Percentiles rank a stretch among this genome's conserved stretches.
These are phyloP conservation scores for Sordariomycetes sp. DNA, from an alignment of 2,329 filamentous ascomycete genomes.

Conservation along the genomic window DNA sequence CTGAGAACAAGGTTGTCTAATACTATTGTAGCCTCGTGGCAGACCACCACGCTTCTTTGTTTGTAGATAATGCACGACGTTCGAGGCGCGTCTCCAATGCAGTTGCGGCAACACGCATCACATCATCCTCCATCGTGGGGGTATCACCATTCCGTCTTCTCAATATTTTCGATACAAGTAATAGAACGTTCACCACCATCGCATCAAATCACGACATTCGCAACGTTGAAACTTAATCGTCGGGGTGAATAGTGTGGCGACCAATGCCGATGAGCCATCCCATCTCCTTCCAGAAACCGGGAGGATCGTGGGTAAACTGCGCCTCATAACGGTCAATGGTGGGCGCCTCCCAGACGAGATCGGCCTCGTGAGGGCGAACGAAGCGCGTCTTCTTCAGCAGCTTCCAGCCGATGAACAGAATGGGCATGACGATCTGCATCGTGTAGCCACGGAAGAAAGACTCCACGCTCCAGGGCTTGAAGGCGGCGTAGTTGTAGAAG, in stretches of 20 bases:
- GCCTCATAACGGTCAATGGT: slow-evolving; percentile 49
- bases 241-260: slow-evolving; percentile 10
- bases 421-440: slow-evolving; percentile 43
- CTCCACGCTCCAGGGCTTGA: slow-evolving; percentile 35
- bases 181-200: no score
- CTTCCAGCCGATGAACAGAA: slow-evolving; percentile 55
- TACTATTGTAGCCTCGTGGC: no score
- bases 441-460: slow-evolving; percentile 45
- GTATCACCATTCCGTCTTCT: no score
- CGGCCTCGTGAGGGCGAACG: slow-evolving; percentile 42
- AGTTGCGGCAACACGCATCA: no score
- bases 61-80: no score
- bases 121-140: no score
- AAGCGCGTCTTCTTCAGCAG: slow-evolving; percentile 48
- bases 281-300: slow-evolving; percentile 48
- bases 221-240: no score
- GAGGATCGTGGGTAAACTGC: slow-evolving; percentile 29
- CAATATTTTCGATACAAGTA: no score
- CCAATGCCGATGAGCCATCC: slow-evolving; percentile 31
- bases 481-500: slow-evolving; percentile 47
- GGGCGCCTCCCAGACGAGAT: slow-evolving; percentile 53
- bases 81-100: no score
- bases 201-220: no score
- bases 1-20: no score
- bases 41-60: no score